Base-by-base conservation (phyloP, 169 alveolate genomes). In the Plasmodium knowlesi region DNA sequence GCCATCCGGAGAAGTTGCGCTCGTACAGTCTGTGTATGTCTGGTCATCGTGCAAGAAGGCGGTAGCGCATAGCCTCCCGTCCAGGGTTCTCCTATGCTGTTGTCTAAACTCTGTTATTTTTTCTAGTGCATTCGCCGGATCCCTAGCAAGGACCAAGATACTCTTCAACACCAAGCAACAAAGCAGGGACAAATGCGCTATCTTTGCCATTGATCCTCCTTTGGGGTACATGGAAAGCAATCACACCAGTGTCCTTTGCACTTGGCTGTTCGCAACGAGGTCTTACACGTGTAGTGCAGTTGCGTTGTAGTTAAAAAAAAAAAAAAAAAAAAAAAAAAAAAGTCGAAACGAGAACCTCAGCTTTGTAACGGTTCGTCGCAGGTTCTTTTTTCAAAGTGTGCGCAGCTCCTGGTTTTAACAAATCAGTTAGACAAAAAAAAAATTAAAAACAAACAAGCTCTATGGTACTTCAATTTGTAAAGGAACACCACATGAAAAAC, bases 1-100 rank as follows among this genome's bases (percentile, higher is more conserved):
- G 25, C 98, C 98, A 83, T 97, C 98, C 0, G 98, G 99, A 19
- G 99, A 97, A n/a, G 96, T 95, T 39, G 98, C 97, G 34, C 78
- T 95, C 25, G 99, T 97, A 81, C 99, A 97, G 92, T 97, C 98
- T 1, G 99, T 97, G 95, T 97, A 97, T 2, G 97, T 97, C 71
- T 97, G 98, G 80, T 96, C 97, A 57, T 96, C 97, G 85, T 97
- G 98, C 19, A 97, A 98, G 50, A 97, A 97, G 2, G 98, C 98
- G 10, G 99, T 97, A 5, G 99, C 98, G 71, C 99, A 97, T 19
- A 97, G 96, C 46, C 98, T 83, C 6, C 99, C 99, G 67, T 97
- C 99, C 32, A 96, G 90, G n/a, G 99, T 97, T 61, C 97, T 96
- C 19, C 99, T 71, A 39, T 96, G 96, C 39, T 96, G 96, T 41